phyloP scores from a whole-genome alignment of 257 asterid species.

The Solanum pinnatisectum region DNA sequence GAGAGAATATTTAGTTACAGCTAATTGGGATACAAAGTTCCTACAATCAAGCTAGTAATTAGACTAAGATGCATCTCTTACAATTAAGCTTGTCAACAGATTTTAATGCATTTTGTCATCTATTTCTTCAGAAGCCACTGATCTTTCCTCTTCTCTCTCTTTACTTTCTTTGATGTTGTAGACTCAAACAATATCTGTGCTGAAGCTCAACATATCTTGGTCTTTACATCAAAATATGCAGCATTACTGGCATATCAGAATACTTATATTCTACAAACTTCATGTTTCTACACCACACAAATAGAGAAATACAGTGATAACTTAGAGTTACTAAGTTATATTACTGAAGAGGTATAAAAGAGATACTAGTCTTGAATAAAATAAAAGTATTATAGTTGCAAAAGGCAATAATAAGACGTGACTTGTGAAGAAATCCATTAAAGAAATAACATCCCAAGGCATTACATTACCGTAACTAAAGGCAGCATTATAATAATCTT shows the following conservation, averaged over 20 bases:
- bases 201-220: background rate
- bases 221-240: background rate
- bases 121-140: background rate
- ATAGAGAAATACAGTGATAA: background rate
- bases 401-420: background rate
- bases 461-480: background rate
- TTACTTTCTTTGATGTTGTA: background rate
- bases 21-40: background rate
- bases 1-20: background rate
- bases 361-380: background rate
- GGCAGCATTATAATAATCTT: background rate
- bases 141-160: background rate
- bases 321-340: background rate
- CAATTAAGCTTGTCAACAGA: background rate
- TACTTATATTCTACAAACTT: background rate
- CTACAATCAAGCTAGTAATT: background rate
- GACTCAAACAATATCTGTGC: background rate
- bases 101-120: background rate
- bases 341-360: background rate
- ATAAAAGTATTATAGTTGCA: background rate
- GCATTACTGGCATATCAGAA: background rate
- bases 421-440: background rate
- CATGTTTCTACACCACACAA: background rate
- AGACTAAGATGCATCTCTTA: background rate
- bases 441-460: background rate